phyloP scores from a whole-genome alignment of 345 rosid genomes.

The Camelina neglecta region DNA sequence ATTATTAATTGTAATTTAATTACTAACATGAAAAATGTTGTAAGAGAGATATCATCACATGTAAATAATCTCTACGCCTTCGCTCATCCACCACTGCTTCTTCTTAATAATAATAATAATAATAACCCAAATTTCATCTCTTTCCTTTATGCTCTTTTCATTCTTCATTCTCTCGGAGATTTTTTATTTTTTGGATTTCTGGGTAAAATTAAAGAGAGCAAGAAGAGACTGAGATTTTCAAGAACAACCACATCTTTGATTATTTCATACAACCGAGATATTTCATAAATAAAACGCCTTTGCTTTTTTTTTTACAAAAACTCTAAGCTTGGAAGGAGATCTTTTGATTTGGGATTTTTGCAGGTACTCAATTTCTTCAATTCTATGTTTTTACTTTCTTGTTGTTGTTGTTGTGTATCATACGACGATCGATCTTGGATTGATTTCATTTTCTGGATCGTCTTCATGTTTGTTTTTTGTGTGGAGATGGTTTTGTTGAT shows the following conservation, averaged over 20 bases:
- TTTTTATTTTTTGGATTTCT: background rate
- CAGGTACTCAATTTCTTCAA: constrained; percentile 14
- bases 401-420: background rate
- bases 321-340: background rate
- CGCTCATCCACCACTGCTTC: constrained; percentile 34
- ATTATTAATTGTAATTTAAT: background rate
- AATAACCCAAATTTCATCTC: constrained; percentile 15
- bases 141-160: constrained; percentile 21
- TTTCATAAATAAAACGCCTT: background rate
- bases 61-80: constrained; percentile 7
- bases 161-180: constrained; percentile 17
- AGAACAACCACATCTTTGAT: background rate
- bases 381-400: background rate
- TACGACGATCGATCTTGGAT: constrained; percentile 30
- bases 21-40: background rate
- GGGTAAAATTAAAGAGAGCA: background rate
- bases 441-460: constrained; percentile 25
- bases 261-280: background rate
- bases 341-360: constrained; percentile 19
- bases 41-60: constrained; percentile 9
- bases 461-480: constrained; percentile 10
- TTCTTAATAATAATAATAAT: background rate
- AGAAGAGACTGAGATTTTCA: constrained; percentile 5
- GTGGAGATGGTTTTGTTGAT: constrained; percentile 24
- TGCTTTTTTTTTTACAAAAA: background rate